Base-by-base conservation (phyloP, 805 yeast genomes). In the Kodamaea sagamina region DNA sequence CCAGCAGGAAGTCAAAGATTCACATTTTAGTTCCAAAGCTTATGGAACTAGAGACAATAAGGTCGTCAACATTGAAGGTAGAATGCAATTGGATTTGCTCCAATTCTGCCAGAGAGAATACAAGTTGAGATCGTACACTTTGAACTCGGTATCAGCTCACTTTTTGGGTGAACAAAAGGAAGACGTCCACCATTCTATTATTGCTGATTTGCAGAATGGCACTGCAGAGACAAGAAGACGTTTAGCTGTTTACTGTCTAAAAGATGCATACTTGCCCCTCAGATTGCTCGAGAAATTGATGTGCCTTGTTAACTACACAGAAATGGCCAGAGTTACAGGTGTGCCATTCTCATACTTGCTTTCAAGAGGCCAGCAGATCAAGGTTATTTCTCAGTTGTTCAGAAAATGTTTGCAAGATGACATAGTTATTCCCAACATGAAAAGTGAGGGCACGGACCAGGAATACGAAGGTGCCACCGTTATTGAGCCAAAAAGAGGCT, bases 391-490 rank as follows among this genome's bases (percentile, higher is more conserved):
- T 0, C 99, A 93, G 67, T 72, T 93, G 38, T 93, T 88, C 67
- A 76, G 99, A 53, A 95, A 93, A 64, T 95, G 99, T 60, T 68
- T 89, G 13, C 81, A 88, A 52, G 82, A 86, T 46, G 89, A 86
- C 51, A 80, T 92, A 42, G 90, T 93, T 3, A 84, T 93, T 31
- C 99, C 99, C 0, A 92, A 93, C 57, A 74, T 92, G 80, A 82
- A 78, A 53, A 78, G 82, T 47, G 89, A 82, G 54, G 96, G 95
- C 1, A 74, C 84, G 7, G 74, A 79, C 46, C 98, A 95, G 61
- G 98, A 89, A 59, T 93, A 93, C 60, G 99, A 93, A 64, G 99
- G 99, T 71, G 99, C 99, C 4, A 93, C 99, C 0, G 99, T 93
- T 52, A 93, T 93, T 65, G 99, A 95, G 61, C 99, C 99, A 1